phyloP scores from a whole-genome alignment of 345 rosid species.

The Linum usitatissimum region DNA sequence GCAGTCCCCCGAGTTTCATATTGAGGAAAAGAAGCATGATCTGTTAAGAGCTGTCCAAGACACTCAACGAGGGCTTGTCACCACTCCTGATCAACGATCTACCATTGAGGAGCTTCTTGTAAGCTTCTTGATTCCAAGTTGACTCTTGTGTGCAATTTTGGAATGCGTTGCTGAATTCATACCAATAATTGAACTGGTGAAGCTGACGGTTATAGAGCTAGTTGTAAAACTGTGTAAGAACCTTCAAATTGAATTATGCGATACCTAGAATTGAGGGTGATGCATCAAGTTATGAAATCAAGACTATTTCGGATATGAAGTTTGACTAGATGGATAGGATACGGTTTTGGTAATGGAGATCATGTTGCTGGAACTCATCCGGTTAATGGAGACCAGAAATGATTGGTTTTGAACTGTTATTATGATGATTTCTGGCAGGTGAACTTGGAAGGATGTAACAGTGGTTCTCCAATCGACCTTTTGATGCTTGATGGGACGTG shows the following conservation, averaged over 20 bases:
- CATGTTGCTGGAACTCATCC: too few species aligned
- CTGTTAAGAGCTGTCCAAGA: slow-evolving; percentile 61
- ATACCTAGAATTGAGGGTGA: too few species aligned
- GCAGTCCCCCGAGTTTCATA: slow-evolving; percentile 28
- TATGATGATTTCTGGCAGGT: slow-evolving; percentile 38
- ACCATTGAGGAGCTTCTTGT: slow-evolving; percentile 79
- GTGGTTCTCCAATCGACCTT: slow-evolving; percentile 59
- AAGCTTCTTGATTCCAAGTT: slow-evolving; percentile 7
- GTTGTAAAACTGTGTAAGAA: too few species aligned
- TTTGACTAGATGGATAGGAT: too few species aligned
- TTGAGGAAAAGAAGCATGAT: slow-evolving; percentile 58
- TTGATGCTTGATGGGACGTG: slow-evolving; percentile 79
- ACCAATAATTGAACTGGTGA: neutral
- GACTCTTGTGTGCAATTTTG: neutral
- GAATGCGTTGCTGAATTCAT: too few species aligned
- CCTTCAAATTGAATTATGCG: too few species aligned
- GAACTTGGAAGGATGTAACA: slow-evolving; percentile 49
- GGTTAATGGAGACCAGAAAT: too few species aligned
- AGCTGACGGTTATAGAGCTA: too few species aligned
- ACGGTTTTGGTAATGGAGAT: too few species aligned
- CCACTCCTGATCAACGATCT: slow-evolving; percentile 63
- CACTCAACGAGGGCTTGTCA: slow-evolving; percentile 53
- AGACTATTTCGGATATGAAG: too few species aligned
- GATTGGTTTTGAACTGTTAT: neutral
- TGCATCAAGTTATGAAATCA: too few species aligned